Conservation (phyloP, 768 basidiomycete species). For the Leccinellum rugosiceps region DNA sequence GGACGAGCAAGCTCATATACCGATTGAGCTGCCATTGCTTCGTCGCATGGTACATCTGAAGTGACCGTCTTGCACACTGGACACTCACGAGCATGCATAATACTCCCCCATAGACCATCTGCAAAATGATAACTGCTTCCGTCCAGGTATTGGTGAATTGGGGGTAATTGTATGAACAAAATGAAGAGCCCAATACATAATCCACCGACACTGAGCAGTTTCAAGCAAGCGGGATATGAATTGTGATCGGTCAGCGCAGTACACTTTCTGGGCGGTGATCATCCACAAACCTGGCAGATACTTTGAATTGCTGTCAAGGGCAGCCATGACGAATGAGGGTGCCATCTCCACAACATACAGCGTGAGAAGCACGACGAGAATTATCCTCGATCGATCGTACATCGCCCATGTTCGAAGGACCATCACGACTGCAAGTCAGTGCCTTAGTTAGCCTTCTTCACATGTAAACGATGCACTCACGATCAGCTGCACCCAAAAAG, state of each 20-base stretch:
- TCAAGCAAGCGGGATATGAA: background rate
- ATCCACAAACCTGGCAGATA: background rate
- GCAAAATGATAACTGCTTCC: background rate
- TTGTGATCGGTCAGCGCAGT: background rate
- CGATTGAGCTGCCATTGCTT: background rate
- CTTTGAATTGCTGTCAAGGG: background rate
- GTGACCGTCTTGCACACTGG: background rate
- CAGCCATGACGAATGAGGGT: background rate
- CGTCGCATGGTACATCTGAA: background rate
- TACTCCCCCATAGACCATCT: background rate
- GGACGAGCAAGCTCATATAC: background rate
- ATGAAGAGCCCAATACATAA: too few relatives aligned
- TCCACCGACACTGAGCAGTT: background rate
- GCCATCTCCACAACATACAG: background rate
- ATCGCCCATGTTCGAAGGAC: slow-evolving; percentile 1
- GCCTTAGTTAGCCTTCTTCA: too few relatives aligned
- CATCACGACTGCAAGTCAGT: background rate
- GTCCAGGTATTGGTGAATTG: background rate
- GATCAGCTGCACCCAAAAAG: background rate
- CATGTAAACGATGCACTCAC: background rate
- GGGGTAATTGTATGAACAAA: background rate
- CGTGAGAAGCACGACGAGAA: background rate
- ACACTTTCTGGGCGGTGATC: too few relatives aligned
- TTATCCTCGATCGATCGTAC: background rate
- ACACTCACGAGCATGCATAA: background rate